These are phyloP conservation scores for Jatropha multifida DNA, from an alignment of 441 rosid genomes.

Conservation along the genomic window DNA sequence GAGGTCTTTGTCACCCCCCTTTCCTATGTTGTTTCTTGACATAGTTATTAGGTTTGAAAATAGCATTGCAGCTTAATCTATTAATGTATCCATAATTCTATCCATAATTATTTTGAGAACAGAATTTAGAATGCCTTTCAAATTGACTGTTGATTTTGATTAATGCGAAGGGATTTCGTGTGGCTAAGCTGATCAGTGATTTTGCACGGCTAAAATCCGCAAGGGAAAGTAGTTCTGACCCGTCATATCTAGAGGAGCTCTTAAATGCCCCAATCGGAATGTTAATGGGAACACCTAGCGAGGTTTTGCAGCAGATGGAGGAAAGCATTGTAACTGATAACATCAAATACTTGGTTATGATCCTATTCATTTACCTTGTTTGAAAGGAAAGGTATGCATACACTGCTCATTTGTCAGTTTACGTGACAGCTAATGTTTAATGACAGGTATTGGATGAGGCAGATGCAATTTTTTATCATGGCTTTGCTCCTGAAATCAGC, in stretches of 20 bases:
- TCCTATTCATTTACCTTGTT: neutral
- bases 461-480: constrained; percentile 12
- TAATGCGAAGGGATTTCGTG: constrained; percentile 11
- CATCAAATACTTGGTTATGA: constrained; percentile 33
- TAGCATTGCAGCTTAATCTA: no score
- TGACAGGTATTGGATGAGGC: constrained; percentile 18
- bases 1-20: neutral
- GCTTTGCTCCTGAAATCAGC: constrained; percentile 16
- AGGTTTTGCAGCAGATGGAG: constrained; percentile 38
- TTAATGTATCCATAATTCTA: no score
- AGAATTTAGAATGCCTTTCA: no score
- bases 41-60: neutral
- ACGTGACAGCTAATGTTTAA: neutral
- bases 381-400: neutral
- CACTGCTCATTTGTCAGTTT: neutral
- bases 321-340: constrained; percentile 24
- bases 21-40: neutral
- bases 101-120: no score
- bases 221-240: neutral
- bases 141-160: neutral
- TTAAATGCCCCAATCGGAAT: constrained; percentile 36
- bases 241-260: constrained; percentile 11
- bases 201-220: constrained; percentile 21
- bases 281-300: constrained; percentile 45
- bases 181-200: constrained; percentile 33